Evolutionary conservation across 345 rosid genomes (phyloP), one percentile per base, ranked within the genome.

Genomic region (Cochlearia excelsa): DNA sequence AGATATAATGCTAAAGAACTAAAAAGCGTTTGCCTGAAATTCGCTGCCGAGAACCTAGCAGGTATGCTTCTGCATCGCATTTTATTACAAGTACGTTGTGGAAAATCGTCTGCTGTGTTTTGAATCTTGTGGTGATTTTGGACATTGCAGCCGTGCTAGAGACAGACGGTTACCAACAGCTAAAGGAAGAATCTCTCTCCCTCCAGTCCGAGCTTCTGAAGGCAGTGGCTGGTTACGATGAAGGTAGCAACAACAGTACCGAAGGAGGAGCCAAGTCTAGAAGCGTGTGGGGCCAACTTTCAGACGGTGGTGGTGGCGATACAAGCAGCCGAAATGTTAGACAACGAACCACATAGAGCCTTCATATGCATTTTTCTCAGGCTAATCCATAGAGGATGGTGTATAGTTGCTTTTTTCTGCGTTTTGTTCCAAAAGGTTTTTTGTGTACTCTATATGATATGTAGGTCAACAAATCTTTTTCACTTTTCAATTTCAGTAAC

Each of bases 251-350:
- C 23, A 16, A 52, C 75, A 84, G 88, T 65, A 75, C 81, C 1
- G 23, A 16, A 16, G 82, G 78, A n/a, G 85, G 79, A 34, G 85
- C 85, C 41, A 82, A 84, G 74, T 76, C 88, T 9, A 82, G 78
- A 30, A 89, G 95, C 3, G 95, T 86, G 6, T 89, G 95, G 97
- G 95, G 78, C 1, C 95, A 86, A 68, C 87, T 86, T 40, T 89
- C 95, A 1, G 95, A 81, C 39, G 74, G 74, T n/a, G 95, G 86
- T 6, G 85, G 82, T 0, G 23, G 23, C 23, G 92, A 83, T 56
- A 75, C 81, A 30, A 80, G 39, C 60, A 80, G 87, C 71, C 60
- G 90, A 57, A 77, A 85, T 75, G 95, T 86, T 3, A 77, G 95
- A 67, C 92, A 86, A 60, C 68, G 90, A 69, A 81, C 77, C 59